These are phyloP conservation scores for Fraxinus excelsior DNA, from an alignment of 257 asterid genomes.

Conservation along the genomic window DNA sequence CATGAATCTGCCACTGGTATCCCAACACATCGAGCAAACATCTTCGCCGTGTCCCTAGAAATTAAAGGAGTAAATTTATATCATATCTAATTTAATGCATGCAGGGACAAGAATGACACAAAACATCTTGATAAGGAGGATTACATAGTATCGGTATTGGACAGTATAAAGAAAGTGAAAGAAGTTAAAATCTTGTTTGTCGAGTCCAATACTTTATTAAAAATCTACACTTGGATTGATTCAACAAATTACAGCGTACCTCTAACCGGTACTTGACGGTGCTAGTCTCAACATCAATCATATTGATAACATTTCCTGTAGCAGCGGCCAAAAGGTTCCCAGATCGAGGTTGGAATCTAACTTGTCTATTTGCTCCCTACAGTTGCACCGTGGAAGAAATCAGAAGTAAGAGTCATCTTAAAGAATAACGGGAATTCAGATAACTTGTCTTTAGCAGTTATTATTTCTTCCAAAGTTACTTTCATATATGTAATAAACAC, in stretches of 20 bases:
- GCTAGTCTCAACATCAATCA: constrained; percentile 45
- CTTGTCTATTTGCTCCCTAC: constrained; percentile 50
- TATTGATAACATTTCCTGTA: constrained; percentile 39
- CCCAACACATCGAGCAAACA: constrained; percentile 48
- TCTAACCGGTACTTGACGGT: constrained; percentile 24
- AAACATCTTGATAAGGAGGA: not conserved
- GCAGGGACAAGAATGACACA: too few relatives aligned
- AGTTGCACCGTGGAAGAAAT: constrained; percentile 11
- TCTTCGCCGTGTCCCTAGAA: constrained; percentile 46
- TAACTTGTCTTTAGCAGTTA: not conserved
- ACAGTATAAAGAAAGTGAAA: not conserved
- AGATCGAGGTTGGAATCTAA: constrained; percentile 47
- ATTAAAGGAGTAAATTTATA: not conserved
- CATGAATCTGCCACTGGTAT: constrained; percentile 37
- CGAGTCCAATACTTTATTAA: not conserved
- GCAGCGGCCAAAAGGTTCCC: constrained; percentile 48
- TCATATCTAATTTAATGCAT: not conserved
- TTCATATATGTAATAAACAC: too few relatives aligned
- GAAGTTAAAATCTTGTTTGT: not conserved
- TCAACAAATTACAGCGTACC: constrained; percentile 26
- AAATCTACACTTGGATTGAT: not conserved
- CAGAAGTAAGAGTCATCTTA: constrained; percentile 2
- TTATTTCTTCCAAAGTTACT: too few relatives aligned
- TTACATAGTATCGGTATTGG: not conserved
- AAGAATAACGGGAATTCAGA: not conserved